These are phyloP conservation scores for Candida xiaguanensis DNA, from an alignment of 805 yeast species.

Conservation along the genomic window DNA sequence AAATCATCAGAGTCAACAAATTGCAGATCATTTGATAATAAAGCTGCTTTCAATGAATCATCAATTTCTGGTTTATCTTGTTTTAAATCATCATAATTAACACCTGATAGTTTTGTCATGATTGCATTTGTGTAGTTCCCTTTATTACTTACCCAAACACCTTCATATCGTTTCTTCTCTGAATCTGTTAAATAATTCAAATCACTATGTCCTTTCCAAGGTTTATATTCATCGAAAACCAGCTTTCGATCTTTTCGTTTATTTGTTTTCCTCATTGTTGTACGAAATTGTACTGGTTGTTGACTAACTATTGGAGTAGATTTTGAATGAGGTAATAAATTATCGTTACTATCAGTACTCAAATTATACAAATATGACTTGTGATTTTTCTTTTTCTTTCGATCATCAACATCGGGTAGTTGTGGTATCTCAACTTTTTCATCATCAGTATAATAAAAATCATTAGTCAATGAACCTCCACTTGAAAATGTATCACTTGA, in stretches of 20 bases:
- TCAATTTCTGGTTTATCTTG: constrained; percentile 14
- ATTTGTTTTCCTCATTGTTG: constrained; percentile 46
- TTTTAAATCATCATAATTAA: constrained; percentile 14
- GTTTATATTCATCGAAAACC: constrained; percentile 79
- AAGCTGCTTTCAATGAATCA: constrained; percentile 28
- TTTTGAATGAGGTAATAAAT: not conserved
- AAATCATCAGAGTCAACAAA: constrained; percentile 20
- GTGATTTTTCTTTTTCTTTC: constrained; percentile 13
- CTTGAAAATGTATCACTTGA: constrained; percentile 9
- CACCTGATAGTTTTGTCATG: constrained; percentile 27
- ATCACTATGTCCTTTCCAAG: constrained; percentile 85
- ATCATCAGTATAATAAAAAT: not conserved
- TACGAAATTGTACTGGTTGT: constrained; percentile 40
- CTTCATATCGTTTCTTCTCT: constrained; percentile 88
- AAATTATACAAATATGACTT: constrained; percentile 13
- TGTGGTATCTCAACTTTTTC: constrained; percentile 21
- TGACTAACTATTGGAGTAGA: constrained; percentile 8
- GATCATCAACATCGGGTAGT: constrained; percentile 25
- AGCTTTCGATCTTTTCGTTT: constrained; percentile 36
- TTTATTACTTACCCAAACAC: constrained; percentile 87
- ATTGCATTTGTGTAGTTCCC: constrained; percentile 52
- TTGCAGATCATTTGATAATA: constrained; percentile 24
- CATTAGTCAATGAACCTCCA: not conserved
- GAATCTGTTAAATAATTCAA: constrained; percentile 46
- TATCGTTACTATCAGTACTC: constrained; percentile 8